These are phyloP conservation scores for Stromatinia cepivora DNA, from an alignment of 2,329 filamentous ascomycete species.

Conservation along the genomic window DNA sequence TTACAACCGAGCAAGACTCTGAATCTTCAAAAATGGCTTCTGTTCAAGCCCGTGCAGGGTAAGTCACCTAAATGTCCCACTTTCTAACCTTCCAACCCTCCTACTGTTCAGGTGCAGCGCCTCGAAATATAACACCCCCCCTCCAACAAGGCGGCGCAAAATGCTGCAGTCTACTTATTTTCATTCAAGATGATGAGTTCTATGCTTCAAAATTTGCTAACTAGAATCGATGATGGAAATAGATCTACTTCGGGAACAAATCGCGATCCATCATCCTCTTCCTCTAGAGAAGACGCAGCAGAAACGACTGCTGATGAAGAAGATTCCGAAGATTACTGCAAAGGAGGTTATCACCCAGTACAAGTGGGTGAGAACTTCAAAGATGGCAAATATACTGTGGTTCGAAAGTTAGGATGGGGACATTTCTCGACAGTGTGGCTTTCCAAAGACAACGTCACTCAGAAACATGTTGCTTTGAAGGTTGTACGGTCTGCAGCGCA, in stretches of 20 bases:
- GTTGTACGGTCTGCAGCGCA: conserved; percentile 96
- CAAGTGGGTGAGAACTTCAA: conserved; percentile 95
- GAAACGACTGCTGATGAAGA: conserved; percentile 97
- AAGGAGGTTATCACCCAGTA: conserved; percentile 96
- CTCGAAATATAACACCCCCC: conserved; percentile 26
- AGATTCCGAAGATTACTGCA: conserved; percentile 99
- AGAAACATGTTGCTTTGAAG: conserved; percentile 96
- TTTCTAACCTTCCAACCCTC: conserved; percentile 24
- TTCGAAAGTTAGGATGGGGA: conserved; percentile 96
- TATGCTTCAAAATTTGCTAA: conserved; percentile 37
- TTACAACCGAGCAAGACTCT: conserved; percentile 51
- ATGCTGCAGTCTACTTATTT: conserved; percentile 18
- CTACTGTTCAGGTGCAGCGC: conserved; percentile 28
- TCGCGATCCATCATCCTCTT: conserved; percentile 58
- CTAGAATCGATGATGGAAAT: conserved; percentile 35
- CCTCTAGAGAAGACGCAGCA: conserved; percentile 77
- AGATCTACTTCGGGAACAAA: conserved; percentile 39
- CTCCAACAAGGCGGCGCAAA: conserved; percentile 21
- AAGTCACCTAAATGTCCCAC: conserved; percentile 31
- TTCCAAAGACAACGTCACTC: conserved; percentile 77
- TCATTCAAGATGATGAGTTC: conserved; percentile 36
- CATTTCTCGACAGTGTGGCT: conserved; percentile 98
- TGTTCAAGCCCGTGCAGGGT: conserved; percentile 42
- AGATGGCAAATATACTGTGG: conserved; percentile 92
- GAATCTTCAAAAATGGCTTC: conserved; percentile 37